phyloP scores from a whole-genome alignment of 345 rosid species.

The Tarenaya hassleriana region DNA sequence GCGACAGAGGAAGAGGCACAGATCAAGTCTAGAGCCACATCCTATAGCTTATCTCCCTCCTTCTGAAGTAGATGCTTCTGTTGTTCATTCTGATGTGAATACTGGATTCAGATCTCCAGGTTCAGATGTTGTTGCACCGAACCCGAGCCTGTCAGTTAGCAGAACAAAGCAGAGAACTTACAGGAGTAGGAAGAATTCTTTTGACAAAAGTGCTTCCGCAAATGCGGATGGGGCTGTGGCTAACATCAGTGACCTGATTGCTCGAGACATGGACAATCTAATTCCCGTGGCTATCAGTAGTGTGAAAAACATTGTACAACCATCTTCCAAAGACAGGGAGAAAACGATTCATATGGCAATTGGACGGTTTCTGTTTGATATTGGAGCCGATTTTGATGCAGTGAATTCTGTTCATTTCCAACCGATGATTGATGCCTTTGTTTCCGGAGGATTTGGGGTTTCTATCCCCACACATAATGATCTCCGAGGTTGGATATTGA shows the following conservation, averaged over 20 bases:
- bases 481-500: conserved; percentile 67
- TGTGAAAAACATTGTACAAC: conserved; percentile 26
- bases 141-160: conserved; percentile 21
- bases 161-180: conserved; percentile 37
- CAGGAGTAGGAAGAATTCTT: conserved; percentile 30
- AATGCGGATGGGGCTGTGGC: conserved; percentile 27
- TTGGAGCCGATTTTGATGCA: conserved; percentile 64
- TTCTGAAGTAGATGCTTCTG: conserved; percentile 27
- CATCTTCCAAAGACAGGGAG: conserved; percentile 31
- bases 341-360: conserved; percentile 42
- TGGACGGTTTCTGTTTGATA: conserved; percentile 64
- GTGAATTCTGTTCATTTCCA: conserved; percentile 66
- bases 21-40: conserved; percentile 38
- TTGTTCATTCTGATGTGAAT: conserved; percentile 34
- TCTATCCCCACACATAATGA: conserved; percentile 51
- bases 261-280: conserved; percentile 31
- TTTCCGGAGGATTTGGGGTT: conserved; percentile 45
- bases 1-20: conserved; percentile 65
- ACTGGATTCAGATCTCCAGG: conserved; percentile 23
- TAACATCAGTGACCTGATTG: conserved; percentile 20
- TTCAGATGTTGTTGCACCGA: conserved; percentile 17
- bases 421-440: conserved; percentile 55
- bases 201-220: conserved; percentile 34
- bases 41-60: conserved; percentile 39
- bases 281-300: conserved; percentile 35